Conservation (phyloP, 768 basidiomycete species). For the Inosperma sp. region DNA sequence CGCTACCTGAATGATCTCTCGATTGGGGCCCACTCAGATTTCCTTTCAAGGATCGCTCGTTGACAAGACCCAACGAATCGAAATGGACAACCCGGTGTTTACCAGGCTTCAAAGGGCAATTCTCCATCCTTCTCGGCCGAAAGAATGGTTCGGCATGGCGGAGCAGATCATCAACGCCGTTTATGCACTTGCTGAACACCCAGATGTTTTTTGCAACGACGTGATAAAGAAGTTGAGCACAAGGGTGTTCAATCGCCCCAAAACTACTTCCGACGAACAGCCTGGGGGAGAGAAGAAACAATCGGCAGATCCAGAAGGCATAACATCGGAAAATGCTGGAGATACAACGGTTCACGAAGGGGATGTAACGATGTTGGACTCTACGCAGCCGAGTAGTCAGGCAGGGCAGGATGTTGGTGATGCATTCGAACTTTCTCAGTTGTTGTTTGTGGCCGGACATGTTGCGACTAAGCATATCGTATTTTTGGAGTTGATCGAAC, state of each 20-base stretch:
- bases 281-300: constrained; percentile 17
- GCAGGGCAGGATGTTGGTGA: constrained; percentile 61
- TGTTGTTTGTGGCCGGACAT: constrained; percentile 95
- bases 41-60: constrained; percentile 64
- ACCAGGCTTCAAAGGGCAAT: constrained; percentile 76
- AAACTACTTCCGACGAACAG: constrained; percentile 17
- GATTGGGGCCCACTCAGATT: background rate
- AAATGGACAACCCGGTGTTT: constrained; percentile 87
- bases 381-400: constrained; percentile 20
- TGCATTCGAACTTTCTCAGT: constrained; percentile 83
- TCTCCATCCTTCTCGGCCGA: constrained; percentile 72
- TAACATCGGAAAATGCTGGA: constrained; percentile 48
- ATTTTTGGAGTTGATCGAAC: constrained; percentile 89
- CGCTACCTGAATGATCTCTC: constrained; percentile 1
- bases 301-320: constrained; percentile 30
- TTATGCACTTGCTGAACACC: constrained; percentile 91
- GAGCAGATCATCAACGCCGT: constrained; percentile 97
- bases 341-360: constrained; percentile 27
- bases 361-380: constrained; percentile 26
- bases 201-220: constrained; percentile 74
- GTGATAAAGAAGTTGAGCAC: constrained; percentile 80
- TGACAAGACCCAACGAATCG: constrained; percentile 80
- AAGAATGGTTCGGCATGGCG: constrained; percentile 95
- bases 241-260: constrained; percentile 54
- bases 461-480: constrained; percentile 98